Base-by-base conservation (phyloP, 2,329 filamentous ascomycete genomes). In the Chaetomium globosum region DNA sequence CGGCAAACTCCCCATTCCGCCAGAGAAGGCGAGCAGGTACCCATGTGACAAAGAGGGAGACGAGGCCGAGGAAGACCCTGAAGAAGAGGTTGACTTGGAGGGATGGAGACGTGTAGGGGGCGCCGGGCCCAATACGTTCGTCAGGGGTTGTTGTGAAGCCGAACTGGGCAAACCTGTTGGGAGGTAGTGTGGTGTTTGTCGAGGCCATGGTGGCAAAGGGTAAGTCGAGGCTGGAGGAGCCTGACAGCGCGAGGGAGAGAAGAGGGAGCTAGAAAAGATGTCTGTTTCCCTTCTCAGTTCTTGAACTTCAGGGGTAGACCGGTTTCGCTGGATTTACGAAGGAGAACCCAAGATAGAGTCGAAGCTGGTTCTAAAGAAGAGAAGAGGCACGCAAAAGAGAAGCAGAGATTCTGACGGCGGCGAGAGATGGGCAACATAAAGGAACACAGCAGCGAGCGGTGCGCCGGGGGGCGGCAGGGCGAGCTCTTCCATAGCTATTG, bases 1-100 rank as follows among this genome's bases (percentile, higher is more conserved):
- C 84, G 1, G 83, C 80, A 64, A 86, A 79, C 72, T 87, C 85
- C 26, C 83, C 80, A 63, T 84, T 83, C 51, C 79, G 77, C 72
- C 77, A 77, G 43, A 87, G 80, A 0, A 85, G 76, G 3, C 77
- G 77, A 2, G 86, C 75, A 1, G 85, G 85, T 0, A 86, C 81
- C 70, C 81, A 77, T 62, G 80, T 83, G 55, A 80, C 71, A 12
- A 81, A 26, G 33, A 81, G 80, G 59, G 80, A 80, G 13, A 82
- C 1, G 52, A 81, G 67, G 21, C 80, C 79, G 21, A 87, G 73
- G 39, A 80, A 63, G 21, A 86, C 77, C n/a, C 85, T 79, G 61
- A 77, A 76, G 61, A 82, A 69, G 51, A 84, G 75, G 75, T 87
- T 86, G 67, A 77, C 76, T 1, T 73, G 64, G 13, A 81, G 73